Conservation (phyloP, 2,329 filamentous ascomycete genomes). For the Proliferodiscus dingleyae region DNA sequence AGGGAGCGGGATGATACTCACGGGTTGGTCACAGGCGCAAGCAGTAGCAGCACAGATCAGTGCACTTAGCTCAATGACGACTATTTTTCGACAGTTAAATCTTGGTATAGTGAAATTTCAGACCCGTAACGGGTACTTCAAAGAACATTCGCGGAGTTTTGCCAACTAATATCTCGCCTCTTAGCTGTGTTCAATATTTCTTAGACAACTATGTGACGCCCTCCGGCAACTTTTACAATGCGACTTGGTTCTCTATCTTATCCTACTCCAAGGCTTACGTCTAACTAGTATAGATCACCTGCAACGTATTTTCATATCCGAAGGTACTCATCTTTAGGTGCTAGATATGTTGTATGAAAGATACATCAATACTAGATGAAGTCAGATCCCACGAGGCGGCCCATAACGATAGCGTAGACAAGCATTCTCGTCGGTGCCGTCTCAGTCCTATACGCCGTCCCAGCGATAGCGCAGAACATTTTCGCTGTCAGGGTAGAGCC, state of each 20-base stretch:
- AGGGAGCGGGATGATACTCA: not conserved
- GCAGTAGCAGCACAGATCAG: not conserved
- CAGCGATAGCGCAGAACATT: conserved; percentile 45
- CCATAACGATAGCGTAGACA: conserved; percentile 44
- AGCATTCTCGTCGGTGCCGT: conserved; percentile 45
- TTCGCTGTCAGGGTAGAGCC: conserved; percentile 34
- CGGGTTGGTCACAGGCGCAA: not conserved
- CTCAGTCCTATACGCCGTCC: conserved; percentile 44
- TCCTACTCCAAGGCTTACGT: too few species aligned
- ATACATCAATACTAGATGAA: conserved; percentile 2
- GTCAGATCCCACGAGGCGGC: conserved; percentile 28
- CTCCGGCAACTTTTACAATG: too few species aligned
- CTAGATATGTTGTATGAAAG: not conserved
- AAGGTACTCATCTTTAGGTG: not conserved
- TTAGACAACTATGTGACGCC: too few species aligned
- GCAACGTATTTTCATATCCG: not conserved
- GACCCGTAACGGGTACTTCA: too few species aligned
- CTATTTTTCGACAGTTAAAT: too few species aligned
- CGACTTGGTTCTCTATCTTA: too few species aligned
- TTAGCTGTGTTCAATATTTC: too few species aligned
- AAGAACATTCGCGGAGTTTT: too few species aligned
- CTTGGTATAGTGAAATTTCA: too few species aligned
- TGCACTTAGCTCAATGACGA: too few species aligned
- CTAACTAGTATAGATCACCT: too few species aligned
- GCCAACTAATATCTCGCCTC: too few species aligned